These are phyloP conservation scores for Globisporangium cederbergense DNA, from an alignment of 352 stramenopile genomes.

Conservation along the genomic window DNA sequence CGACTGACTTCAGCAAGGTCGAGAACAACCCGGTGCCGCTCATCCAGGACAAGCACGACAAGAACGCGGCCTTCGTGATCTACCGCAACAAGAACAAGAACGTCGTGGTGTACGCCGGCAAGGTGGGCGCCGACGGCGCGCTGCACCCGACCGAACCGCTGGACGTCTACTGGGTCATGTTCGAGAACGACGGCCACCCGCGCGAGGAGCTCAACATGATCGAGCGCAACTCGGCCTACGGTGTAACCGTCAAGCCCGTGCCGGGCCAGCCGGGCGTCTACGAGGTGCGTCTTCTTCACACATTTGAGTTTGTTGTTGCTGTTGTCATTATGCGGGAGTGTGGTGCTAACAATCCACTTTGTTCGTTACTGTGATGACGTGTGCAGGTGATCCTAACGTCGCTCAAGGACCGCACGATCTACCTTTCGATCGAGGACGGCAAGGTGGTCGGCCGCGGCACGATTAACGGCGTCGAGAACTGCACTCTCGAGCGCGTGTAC, in stretches of 20 bases:
- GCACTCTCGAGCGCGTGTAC: constrained; percentile 77
- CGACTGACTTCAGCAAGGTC: constrained; percentile 84
- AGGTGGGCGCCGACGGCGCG: constrained; percentile 58
- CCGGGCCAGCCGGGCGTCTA: constrained; percentile 66
- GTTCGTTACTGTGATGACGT: not conserved
- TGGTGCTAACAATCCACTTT: not conserved
- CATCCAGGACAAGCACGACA: constrained; percentile 70
- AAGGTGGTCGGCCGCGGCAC: constrained; percentile 63
- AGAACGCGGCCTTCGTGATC: constrained; percentile 78
- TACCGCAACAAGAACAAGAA: constrained; percentile 92
- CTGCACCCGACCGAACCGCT: constrained; percentile 67
- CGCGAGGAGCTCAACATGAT: constrained; percentile 87
- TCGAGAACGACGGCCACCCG: constrained; percentile 77
- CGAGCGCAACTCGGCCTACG: constrained; percentile 84
- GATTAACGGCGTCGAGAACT: constrained; percentile 74
- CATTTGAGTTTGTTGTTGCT: not conserved
- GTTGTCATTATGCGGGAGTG: not conserved
- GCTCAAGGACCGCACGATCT: constrained; percentile 80
- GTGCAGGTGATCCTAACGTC: constrained; percentile 59
- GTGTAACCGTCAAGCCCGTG: constrained; percentile 64
- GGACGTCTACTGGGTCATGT: constrained; percentile 90
- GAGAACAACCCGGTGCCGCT: constrained; percentile 82
- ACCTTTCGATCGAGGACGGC: constrained; percentile 70
- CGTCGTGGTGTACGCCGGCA: constrained; percentile 78
- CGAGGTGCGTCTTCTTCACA: constrained; percentile 31